These are phyloP conservation scores for Salix udensis DNA, from an alignment of 345 rosid species.

Conservation along the genomic window DNA sequence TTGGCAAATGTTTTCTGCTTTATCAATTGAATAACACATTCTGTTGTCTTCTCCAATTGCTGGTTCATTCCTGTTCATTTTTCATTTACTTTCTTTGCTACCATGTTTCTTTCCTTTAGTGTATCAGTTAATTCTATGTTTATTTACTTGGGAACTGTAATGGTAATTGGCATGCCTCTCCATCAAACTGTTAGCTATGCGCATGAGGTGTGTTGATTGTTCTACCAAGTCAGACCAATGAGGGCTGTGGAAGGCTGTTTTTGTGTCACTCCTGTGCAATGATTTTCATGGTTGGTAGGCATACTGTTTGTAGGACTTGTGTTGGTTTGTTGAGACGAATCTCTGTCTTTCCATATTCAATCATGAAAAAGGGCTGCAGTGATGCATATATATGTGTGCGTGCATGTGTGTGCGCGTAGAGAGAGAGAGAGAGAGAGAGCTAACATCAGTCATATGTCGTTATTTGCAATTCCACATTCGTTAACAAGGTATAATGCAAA, in stretches of 20 bases:
- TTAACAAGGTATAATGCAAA: too few species aligned
- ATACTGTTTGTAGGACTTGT: too few species aligned
- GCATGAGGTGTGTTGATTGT: background rate
- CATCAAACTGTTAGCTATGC: background rate
- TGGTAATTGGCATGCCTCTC: background rate
- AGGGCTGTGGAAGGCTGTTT: background rate
- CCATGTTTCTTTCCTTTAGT: background rate
- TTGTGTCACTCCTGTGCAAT: too few species aligned
- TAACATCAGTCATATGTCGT: too few species aligned
- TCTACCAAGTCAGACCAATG: background rate
- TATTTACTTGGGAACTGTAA: background rate
- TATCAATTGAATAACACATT: background rate
- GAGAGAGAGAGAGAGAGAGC: too few species aligned
- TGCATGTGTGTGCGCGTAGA: too few species aligned
- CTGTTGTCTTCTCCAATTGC: background rate
- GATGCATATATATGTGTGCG: too few species aligned
- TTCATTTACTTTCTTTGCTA: background rate
- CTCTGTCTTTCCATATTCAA: too few species aligned
- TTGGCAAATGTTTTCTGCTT: background rate
- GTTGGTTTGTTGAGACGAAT: too few species aligned
- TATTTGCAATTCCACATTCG: too few species aligned
- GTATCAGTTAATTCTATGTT: background rate
- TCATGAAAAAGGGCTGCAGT: too few species aligned
- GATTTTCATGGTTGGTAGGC: too few species aligned
- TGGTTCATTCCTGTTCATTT: background rate